Base-by-base conservation (phyloP, 768 basidiomycete genomes). In the Boletales sp. region DNA sequence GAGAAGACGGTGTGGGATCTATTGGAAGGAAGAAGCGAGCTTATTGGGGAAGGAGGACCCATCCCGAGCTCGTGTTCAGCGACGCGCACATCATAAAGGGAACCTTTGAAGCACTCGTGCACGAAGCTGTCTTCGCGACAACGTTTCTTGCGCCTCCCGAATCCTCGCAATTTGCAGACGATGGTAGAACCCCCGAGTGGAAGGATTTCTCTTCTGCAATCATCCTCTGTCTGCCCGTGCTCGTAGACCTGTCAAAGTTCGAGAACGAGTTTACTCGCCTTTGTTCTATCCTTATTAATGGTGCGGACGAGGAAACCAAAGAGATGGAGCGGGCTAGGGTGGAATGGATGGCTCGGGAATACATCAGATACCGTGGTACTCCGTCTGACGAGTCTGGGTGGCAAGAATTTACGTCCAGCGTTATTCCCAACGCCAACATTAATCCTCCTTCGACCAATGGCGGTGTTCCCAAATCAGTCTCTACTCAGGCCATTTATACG, bases 71-170 rank as follows among this genome's bases (percentile, higher is more conserved):
- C 19, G 69, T 78, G n/a, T 54, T 72, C 45, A 61, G 50, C 31
- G 68, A 73, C 48, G 66, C 54, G 2, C 63, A 56, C 10, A 73
- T 91, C 31, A 74, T 78, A 57, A 83, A 79, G 43, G 90, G 90
- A 12, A 83, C 82, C 0, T 78, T 82, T 36, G 90, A 92, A 63
- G 89, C 92, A 1, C 74, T 94, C 7, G 69, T 86, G 0, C 91
- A 94, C 59, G 92, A 93, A 67, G 70, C 81, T 11, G 83, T 90
- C 12, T 93, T 93, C 62, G 84, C 79, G 12, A 90, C 89, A 1
- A 82, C 81, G 13, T 89, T 86, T 61, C 47, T 70, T 39, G 43
- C 64, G 43, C 19, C 53, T 31, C 34, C 49, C 36, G 31, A 58
- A 61, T 21, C 53, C 49, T 29, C 50, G 51, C 63, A 21, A 43